Evolutionary conservation across 495 filamentous ascomycete species (phyloP), one percentile per base, ranked within the genome.

Genomic region (Cercophora sp.): DNA sequence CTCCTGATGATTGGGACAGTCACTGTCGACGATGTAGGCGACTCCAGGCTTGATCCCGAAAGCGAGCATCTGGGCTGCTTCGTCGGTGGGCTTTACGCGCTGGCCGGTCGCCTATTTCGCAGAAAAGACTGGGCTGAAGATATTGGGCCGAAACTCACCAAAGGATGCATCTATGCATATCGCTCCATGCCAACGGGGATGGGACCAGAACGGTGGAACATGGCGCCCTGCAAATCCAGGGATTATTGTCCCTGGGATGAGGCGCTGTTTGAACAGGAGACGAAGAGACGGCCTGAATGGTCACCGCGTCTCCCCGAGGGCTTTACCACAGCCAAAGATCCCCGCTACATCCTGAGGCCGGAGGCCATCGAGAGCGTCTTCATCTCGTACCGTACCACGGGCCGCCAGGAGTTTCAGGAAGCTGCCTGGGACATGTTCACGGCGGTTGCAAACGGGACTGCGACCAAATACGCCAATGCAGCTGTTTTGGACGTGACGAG

Each of bases 91-190:
- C 88, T 91, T 79, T 84, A 91, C 48, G 92, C 81, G 5, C 70
- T 96, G 19, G 87, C 84, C 16, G 84, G 88, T n/a, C 84, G 81
- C 56, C 67, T 88, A 8, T 91, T 95, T 55, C 70, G 76, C 16
- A 76, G 83, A 20, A 74, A 78, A 6, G 75, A 78, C 8, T 89
- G 96, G 60, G 67, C 93, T 40, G 78, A 86, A 4, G 56, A 62
- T n/a, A 73, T 88, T 22, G 92, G 86, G 6, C 67, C 74, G 40
- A 86, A 87, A 63, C 73, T 96, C 20, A 88, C 90, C 0, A 83
- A 89, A 45, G 91, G 90, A 19, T 96, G 91, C 62, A 83, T 92
- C 16, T 96, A 88, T 81, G 83, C 86, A 0, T 96, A 96, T 61
- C 78, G 83, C 54, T 71, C 81, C 16, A 88, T 86, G 18, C 73